A percentile compares a stretch with the other conserved stretches of the same genome.
Conservation (phyloP, 2,329 filamentous ascomycete species). For the Fusarium brachygibbosum region DNA sequence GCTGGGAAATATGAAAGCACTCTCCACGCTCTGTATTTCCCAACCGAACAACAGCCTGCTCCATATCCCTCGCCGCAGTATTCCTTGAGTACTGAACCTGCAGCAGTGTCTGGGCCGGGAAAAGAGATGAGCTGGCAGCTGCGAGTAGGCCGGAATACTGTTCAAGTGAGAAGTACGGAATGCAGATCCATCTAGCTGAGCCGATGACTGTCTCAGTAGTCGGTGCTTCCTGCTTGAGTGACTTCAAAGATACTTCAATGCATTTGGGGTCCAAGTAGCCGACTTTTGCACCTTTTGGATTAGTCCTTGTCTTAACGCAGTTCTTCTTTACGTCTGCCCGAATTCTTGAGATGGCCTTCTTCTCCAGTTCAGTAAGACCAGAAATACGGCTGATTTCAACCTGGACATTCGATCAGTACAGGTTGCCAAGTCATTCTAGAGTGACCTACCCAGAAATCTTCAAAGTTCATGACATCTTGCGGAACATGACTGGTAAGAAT, state of each 20-base stretch:
- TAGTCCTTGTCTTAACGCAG: constrained; percentile 55
- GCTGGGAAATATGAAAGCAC: constrained; percentile 63
- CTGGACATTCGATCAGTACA: constrained; percentile 38
- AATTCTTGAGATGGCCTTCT: constrained; percentile 54
- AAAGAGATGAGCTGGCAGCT: constrained; percentile 51
- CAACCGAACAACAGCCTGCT: constrained; percentile 60
- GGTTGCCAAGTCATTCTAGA: background rate
- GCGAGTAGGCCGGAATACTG: constrained; percentile 57
- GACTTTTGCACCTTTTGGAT: constrained; percentile 56
- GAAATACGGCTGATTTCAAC: constrained; percentile 53
- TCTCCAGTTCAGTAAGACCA: constrained; percentile 53
- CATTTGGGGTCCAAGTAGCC: constrained; percentile 58
- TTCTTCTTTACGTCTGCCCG: constrained; percentile 56
- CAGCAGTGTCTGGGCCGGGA: constrained; percentile 60
- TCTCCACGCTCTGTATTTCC: constrained; percentile 52
- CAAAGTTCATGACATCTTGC: constrained; percentile 59
- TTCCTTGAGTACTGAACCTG: constrained; percentile 60
- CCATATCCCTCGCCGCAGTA: constrained; percentile 58
- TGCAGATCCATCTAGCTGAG: constrained; percentile 58
- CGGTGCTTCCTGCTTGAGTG: constrained; percentile 37
- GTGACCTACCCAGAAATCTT: constrained; percentile 56
- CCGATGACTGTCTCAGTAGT: constrained; percentile 21
- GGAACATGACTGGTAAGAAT: constrained; percentile 53
- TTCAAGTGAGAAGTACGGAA: constrained; percentile 63
- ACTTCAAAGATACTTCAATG: constrained; percentile 55